Base-by-base conservation (phyloP, 495 filamentous ascomycete genomes). In the Corynascus novoguineensis region DNA sequence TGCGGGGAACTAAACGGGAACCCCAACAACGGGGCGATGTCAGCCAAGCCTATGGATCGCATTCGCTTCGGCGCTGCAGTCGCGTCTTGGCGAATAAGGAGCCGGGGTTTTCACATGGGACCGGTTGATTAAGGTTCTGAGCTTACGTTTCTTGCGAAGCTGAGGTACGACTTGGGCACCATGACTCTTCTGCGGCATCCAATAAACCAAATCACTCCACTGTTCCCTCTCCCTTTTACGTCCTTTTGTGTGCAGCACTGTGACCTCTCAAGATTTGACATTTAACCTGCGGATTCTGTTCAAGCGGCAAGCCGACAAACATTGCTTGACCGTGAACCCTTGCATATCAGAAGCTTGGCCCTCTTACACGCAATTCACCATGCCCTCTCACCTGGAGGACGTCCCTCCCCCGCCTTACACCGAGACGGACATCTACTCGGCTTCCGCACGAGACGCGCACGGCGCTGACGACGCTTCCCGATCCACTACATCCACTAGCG, bases 321-420 rank as follows among this genome's bases (percentile, higher is more conserved):
- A 17, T 21, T 42, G 22, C 12, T 17, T 22, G 11, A 19, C 31
- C 29, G 12, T 22, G 27, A 52, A 41, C 21, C 21, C 49, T 40
- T 31, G 35, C 59, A 32, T 35, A 38, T 21, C 53, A 21, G 6
- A 24, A 32, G 24, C 38, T 37, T 27, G 21, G 31, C 19, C 31
- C 31, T 38, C 53, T 55, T 47, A 47, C 31, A 48, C 32, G 22
- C 27, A 46, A 12, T 11, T 27, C 41, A 60, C 4, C 44, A 70
- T 68, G 65, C 15, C 63, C 10, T 40, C 60, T 19, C 53, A 61
- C 49, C 57, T 27, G 1, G 70, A 70, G 34, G 69, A 75, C 57
- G 46, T 64, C 38, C 70, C 78, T 31, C 78, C 77, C 3, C 77
- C 78, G 3, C 78, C 78, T 5, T 81, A 80, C 61, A 64, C 64